Conservation (phyloP, 2,329 filamentous ascomycete species). For the Hawksworthiomyces lignivorus region DNA sequence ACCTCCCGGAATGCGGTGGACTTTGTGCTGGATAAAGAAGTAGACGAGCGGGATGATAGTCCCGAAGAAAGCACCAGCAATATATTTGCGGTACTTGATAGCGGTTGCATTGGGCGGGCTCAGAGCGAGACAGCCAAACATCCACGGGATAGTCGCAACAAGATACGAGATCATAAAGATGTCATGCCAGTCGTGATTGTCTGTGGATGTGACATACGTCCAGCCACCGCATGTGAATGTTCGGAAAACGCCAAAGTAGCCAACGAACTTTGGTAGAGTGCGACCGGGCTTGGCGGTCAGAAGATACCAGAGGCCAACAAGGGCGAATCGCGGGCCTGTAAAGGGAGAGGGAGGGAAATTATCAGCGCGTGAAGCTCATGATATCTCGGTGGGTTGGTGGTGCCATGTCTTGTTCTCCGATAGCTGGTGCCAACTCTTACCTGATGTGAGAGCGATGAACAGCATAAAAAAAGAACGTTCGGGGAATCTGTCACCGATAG, state of each 20-base stretch:
- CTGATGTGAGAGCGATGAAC: constrained; percentile 93
- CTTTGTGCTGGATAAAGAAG: constrained; percentile 98
- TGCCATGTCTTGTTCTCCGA: constrained; percentile 7
- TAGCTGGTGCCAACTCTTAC: constrained; percentile 42
- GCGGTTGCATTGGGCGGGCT: constrained; percentile 78
- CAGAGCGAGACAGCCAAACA: constrained; percentile 76
- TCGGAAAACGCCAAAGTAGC: constrained; percentile 71
- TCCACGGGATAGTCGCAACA: constrained; percentile 92
- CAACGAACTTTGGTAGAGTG: constrained; percentile 72
- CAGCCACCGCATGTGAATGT: constrained; percentile 94
- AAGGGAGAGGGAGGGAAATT: constrained; percentile 2
- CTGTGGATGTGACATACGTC: constrained; percentile 97
- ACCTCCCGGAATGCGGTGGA: constrained; percentile 91
- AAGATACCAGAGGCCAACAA: constrained; percentile 88
- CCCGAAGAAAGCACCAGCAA: constrained; percentile 80
- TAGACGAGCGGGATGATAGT: constrained; percentile 86
- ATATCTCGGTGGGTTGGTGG: too few relatives aligned
- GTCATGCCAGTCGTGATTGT: constrained; percentile 97
- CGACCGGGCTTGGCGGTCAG: constrained; percentile 70
- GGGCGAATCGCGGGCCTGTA: constrained; percentile 76
- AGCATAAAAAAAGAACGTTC: constrained; percentile 96
- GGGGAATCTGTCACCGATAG: constrained; percentile 94
- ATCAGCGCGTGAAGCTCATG: too few relatives aligned
- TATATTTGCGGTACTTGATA: constrained; percentile 79
- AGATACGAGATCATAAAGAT: constrained; percentile 99